Base-by-base conservation (phyloP, 2,329 filamentous ascomycete genomes). In the Neoscytalidium dimidiatum region DNA sequence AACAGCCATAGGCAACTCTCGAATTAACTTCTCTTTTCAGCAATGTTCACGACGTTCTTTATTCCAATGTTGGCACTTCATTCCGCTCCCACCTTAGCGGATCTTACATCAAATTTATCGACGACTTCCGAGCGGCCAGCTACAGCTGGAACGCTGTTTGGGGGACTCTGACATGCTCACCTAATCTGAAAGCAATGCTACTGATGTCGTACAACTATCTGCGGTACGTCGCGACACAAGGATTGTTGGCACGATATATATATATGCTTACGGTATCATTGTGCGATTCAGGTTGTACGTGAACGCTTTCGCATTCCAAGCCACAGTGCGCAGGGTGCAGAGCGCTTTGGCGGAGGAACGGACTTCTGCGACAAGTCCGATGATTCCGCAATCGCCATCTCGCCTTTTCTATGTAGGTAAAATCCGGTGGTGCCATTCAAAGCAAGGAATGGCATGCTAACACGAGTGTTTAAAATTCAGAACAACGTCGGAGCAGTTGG, bases 301-400 rank as follows among this genome's bases (percentile, higher is more conserved):
- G 57, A 91, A 91, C 66, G 89, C 90, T 0, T 92, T 92, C 71
- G 90, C 89, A 1, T 92, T 92, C 69, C 90, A 92, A 72, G 89
- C 90, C 2, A 90, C 88, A 0, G 86, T 85, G 23, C 79, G 81
- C 26, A 77, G 80, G 33, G 57, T 62, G 28, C 57, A 62, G 21
- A 57, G 21, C 11, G 19, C 58, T 13, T 44, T 60, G 2, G 38
- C 48, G 3, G 43, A 69, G 23, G 62, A 51, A 19, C 29, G 38
- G 28, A 51, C 28, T 13, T 38, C 66, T 31, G 58, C 65, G 8
- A 62, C 46, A 23, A 61, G 53, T 21, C 64, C 62, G 14, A 71
- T 74, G 57, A 70, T 70, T 7, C 76, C 77, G 69, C 77, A 79
- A 46, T 71, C 72, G 1, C 77, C 79, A 3, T 75, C 78, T 61